Evolutionary conservation across 495 filamentous ascomycete species (phyloP).

Genomic region (Penicillium arizonense): DNA sequence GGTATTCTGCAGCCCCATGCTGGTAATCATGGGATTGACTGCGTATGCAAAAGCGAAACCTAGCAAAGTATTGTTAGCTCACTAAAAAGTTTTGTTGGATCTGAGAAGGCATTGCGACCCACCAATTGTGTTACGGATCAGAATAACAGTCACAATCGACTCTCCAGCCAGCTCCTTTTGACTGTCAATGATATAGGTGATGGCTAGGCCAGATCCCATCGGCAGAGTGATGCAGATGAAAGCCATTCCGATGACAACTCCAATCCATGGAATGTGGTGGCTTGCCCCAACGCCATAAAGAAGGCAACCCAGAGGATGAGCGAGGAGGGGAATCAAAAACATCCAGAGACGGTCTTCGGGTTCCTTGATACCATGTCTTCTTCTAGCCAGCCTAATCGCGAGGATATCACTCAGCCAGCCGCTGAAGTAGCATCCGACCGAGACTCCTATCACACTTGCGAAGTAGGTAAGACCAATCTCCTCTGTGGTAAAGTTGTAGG

Average conservation of each 20-base stretch:
- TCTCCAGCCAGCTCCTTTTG: conserved; percentile 49
- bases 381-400: conserved; percentile 23
- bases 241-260: conserved; percentile 16
- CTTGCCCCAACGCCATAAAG: conserved; percentile 19
- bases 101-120: neutral
- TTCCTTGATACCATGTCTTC: conserved; percentile 33
- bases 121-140: conserved; percentile 57
- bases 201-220: conserved; percentile 15
- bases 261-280: conserved; percentile 23
- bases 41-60: conserved; percentile 1
- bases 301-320: conserved; percentile 9
- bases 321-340: conserved; percentile 1
- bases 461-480: conserved; percentile 11
- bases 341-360: conserved; percentile 31
- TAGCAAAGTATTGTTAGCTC: neutral
- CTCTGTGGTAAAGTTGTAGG: conserved; percentile 13
- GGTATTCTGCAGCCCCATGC: conserved; percentile 1
- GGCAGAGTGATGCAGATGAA: conserved; percentile 13
- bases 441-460: conserved; percentile 14
- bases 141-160: conserved; percentile 53
- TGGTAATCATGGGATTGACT: neutral
- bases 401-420: conserved; percentile 20
- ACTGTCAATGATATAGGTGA: conserved; percentile 23
- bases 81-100: neutral
- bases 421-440: conserved; percentile 9